phyloP scores from a whole-genome alignment of 768 basidiomycete species.

The Tulasnella sp. region DNA sequence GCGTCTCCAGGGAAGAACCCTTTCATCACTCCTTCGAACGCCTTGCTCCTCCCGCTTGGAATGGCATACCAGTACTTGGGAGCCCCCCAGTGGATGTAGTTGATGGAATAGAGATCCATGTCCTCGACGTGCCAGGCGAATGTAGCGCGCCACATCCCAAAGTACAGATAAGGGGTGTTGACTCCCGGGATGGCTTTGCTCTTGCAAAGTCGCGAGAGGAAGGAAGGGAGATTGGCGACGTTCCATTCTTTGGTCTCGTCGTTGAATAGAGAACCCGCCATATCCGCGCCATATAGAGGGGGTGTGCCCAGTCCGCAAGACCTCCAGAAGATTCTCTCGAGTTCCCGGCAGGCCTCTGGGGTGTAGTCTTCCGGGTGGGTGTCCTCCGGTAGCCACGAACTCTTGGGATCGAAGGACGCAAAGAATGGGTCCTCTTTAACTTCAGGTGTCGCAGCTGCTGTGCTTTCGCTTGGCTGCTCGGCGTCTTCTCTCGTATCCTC shows the following conservation, averaged over 20 bases:
- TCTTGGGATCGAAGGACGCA: slow-evolving; percentile 54
- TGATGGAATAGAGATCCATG: slow-evolving; percentile 98
- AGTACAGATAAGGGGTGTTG: slow-evolving; percentile 94
- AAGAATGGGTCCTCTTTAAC: slow-evolving; percentile 40
- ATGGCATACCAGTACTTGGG: slow-evolving; percentile 94
- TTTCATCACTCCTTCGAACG: slow-evolving; percentile 84
- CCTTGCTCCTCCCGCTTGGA: slow-evolving; percentile 70
- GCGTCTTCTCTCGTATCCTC: neutral
- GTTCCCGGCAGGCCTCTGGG: slow-evolving; percentile 69
- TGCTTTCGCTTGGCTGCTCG: neutral
- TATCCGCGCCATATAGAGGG: slow-evolving; percentile 98
- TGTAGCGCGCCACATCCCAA: slow-evolving; percentile 98
- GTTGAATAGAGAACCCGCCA: slow-evolving; percentile 59
- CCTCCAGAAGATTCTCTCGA: slow-evolving; percentile 88
- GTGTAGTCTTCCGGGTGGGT: slow-evolving; percentile 73
- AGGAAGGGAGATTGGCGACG: slow-evolving; percentile 81
- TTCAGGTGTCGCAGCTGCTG: neutral
- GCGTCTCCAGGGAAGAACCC: slow-evolving; percentile 84
- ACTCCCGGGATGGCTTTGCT: slow-evolving; percentile 79
- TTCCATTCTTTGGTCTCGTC: slow-evolving; percentile 81
- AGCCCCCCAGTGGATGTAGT: slow-evolving; percentile 97
- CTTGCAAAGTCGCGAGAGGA: slow-evolving; percentile 62
- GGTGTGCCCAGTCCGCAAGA: slow-evolving; percentile 78
- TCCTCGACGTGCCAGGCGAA: slow-evolving; percentile 99
- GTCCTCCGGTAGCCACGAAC: slow-evolving; percentile 69